These are phyloP conservation scores for Helicocarpus griseus DNA, from an alignment of 2,329 filamentous ascomycete species.

Conservation along the genomic window DNA sequence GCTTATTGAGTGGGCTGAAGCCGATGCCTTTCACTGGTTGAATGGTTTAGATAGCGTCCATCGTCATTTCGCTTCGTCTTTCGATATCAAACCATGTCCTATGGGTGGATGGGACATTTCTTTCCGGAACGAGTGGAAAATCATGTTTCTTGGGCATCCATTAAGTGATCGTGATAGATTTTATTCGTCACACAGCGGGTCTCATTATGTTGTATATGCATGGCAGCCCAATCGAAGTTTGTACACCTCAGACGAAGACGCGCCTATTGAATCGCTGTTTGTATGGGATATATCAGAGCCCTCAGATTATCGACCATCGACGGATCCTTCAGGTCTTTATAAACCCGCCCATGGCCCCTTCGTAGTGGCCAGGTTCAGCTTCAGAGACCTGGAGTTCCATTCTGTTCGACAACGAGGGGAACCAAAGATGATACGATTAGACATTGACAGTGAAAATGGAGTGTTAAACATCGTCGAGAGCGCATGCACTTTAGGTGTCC, in stretches of 20 bases:
- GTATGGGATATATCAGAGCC: slow-evolving; percentile 50
- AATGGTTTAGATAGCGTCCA: slow-evolving; percentile 44
- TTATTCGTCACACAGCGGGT: slow-evolving; percentile 50
- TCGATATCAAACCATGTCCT: slow-evolving; percentile 34
- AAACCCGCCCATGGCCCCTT: slow-evolving; percentile 30
- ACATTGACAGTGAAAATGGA: slow-evolving; percentile 39
- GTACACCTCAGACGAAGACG: slow-evolving; percentile 44
- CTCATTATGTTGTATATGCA: slow-evolving; percentile 52
- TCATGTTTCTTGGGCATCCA: slow-evolving; percentile 48
- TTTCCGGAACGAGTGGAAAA: slow-evolving; percentile 52
- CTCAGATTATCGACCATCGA: slow-evolving; percentile 41
- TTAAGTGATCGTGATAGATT: slow-evolving; percentile 50
- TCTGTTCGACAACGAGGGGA: slow-evolving; percentile 44
- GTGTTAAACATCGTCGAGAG: slow-evolving; percentile 50
- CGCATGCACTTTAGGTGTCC: slow-evolving; percentile 29
- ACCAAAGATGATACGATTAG: slow-evolving; percentile 42
- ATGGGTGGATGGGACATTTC: slow-evolving; percentile 33
- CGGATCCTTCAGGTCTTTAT: slow-evolving; percentile 36
- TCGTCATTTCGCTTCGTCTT: slow-evolving; percentile 52
- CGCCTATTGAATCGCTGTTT: slow-evolving; percentile 48
- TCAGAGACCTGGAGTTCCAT: slow-evolving; percentile 44
- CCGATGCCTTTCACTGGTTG: slow-evolving; percentile 41
- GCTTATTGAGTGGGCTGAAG: slow-evolving; percentile 56
- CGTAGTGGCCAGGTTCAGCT: slow-evolving; percentile 42
- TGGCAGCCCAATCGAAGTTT: slow-evolving; percentile 51